Percentiles rank a stretch among this genome's conserved stretches.
Conservation (phyloP, 306 rosid species). For the Ammopiptanthus mongolicus region DNA sequence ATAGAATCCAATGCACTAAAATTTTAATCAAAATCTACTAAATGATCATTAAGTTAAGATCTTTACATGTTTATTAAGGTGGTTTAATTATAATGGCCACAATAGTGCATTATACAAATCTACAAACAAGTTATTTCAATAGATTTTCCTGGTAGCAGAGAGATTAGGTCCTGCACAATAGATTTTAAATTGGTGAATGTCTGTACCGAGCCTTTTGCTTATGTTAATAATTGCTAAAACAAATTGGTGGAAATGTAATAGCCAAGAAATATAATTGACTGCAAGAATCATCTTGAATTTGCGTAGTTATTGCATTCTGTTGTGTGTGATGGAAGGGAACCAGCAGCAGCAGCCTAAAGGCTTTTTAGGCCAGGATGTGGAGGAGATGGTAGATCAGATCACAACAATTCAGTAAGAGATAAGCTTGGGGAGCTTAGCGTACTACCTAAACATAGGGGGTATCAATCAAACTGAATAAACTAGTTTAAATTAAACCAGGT, state of each 20-base stretch:
- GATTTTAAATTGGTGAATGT: neutral
- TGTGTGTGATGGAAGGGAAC: conserved; percentile 2
- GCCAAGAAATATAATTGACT: neutral
- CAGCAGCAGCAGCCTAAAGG: neutral
- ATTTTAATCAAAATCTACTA: neutral
- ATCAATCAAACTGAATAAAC: neutral
- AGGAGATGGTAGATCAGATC: neutral
- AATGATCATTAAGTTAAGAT: neutral
- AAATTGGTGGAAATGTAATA: conserved; percentile 1
- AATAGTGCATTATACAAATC: neutral
- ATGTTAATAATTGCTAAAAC: neutral
- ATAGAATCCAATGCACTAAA: neutral
- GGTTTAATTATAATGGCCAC: neutral
- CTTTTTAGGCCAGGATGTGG: neutral
- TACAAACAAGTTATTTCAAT: neutral
- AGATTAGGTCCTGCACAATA: neutral
- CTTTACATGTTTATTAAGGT: neutral
- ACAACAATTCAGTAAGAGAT: neutral
- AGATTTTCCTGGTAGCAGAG: neutral
- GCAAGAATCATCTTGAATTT: conserved; percentile 14
- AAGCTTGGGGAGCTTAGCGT: neutral
- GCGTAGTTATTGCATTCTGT: no score
- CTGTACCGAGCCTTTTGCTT: neutral
- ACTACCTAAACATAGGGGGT: neutral
- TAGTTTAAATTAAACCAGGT: neutral